A percentile compares a stretch with the other conserved stretches of the same genome.
Evolutionary conservation across 2,329 filamentous ascomycete genomes (phyloP).

Genomic region (Blumeriella jaapii): DNA sequence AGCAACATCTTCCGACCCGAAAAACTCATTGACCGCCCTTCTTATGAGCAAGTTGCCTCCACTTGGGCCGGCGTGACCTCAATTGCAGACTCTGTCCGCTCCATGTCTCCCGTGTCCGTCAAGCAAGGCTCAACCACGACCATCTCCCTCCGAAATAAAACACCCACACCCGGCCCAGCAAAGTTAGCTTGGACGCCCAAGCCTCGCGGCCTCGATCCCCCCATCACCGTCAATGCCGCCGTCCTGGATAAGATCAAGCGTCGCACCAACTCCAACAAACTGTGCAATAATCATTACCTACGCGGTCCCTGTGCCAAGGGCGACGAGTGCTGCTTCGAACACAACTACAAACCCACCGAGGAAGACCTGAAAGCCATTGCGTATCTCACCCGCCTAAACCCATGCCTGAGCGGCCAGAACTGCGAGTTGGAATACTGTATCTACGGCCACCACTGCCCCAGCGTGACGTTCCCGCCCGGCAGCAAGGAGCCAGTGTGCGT

Average conservation of each 20-base stretch:
- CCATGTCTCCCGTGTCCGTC: conserved; percentile 11
- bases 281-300: conserved; percentile 53
- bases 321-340: conserved; percentile 44
- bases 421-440: conserved; percentile 47
- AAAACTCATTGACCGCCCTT: conserved; percentile 35
- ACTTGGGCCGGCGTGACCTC: conserved; percentile 27
- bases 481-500: conserved; percentile 36
- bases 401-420: conserved; percentile 45
- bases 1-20: conserved; percentile 42
- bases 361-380: conserved; percentile 47
- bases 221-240: conserved; percentile 34
- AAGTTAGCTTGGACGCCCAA: conserved; percentile 39
- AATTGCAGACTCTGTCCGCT: conserved; percentile 15
- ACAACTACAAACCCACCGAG: conserved; percentile 39
- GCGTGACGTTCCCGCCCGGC: conserved; percentile 12
- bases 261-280: conserved; percentile 41
- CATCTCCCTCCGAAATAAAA: conserved; percentile 8
- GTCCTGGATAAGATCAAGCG: conserved; percentile 45
- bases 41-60: conserved; percentile 10
- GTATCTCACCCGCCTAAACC: conserved; percentile 44
- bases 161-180: conserved; percentile 4
- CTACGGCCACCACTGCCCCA: conserved; percentile 44
- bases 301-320: conserved; percentile 44
- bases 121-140: conserved; percentile 12
- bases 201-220: conserved; percentile 41